A percentile compares a stretch with the other conserved stretches of the same genome.
Conservation (phyloP, 1,284 basidiomycete genomes). For the Ceratobasidium theobromae region DNA sequence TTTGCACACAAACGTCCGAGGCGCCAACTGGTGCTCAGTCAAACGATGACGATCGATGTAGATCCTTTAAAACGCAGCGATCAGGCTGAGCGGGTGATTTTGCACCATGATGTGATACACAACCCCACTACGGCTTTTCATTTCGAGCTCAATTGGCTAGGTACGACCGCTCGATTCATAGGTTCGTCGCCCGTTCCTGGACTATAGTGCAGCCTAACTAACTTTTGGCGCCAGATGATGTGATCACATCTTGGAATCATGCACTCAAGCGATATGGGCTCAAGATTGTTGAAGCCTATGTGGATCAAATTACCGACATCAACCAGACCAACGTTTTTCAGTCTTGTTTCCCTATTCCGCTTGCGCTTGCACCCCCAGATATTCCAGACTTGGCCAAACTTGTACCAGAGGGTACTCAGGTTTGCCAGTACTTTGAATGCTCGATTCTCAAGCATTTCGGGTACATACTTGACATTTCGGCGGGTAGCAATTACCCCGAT, state of each 20-base stretch:
- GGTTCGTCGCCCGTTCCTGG: constrained; percentile 42
- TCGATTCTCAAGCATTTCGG: constrained; percentile 73
- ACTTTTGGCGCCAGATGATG: constrained; percentile 54
- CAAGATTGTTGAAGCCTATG: constrained; percentile 89
- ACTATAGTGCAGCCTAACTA: neutral
- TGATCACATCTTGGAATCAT: constrained; percentile 80
- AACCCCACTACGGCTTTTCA: constrained; percentile 90
- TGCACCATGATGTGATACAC: constrained; percentile 91
- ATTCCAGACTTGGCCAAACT: constrained; percentile 67
- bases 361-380: constrained; percentile 70
- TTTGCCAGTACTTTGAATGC: constrained; percentile 77
- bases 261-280: constrained; percentile 89
- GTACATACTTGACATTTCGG: constrained; percentile 87
- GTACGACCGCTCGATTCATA: constrained; percentile 92
- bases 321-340: constrained; percentile 83
- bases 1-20: constrained; percentile 48
- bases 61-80: constrained; percentile 81
- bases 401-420: constrained; percentile 63
- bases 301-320: constrained; percentile 83
- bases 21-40: constrained; percentile 77
- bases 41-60: constrained; percentile 84
- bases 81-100: constrained; percentile 81
- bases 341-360: constrained; percentile 77
- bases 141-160: constrained; percentile 97
- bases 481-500: constrained; percentile 70